Percentiles rank a stretch among this genome's conserved stretches.
Conservation (phyloP, 2,329 filamentous ascomycete species). For the Xylariaceae sp. region DNA sequence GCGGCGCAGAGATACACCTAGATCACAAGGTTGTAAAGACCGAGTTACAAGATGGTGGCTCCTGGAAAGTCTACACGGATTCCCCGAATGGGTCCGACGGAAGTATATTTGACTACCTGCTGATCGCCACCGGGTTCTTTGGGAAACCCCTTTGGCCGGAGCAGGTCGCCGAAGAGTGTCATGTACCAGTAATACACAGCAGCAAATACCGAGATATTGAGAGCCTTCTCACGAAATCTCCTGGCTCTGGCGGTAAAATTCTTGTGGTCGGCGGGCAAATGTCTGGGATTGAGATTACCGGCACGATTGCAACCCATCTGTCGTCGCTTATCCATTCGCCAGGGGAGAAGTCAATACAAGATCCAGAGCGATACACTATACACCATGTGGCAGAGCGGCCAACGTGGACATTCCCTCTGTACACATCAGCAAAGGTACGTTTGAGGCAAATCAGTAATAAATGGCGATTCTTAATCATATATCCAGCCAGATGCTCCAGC, state of each 20-base stretch:
- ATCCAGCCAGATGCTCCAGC: constrained; percentile 43
- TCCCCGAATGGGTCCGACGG: constrained; percentile 40
- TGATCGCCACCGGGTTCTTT: constrained; percentile 77
- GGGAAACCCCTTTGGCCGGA: constrained; percentile 56
- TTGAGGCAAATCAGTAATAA: not conserved
- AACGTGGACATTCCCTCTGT: constrained; percentile 67
- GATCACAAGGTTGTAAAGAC: constrained; percentile 46
- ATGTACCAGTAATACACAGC: constrained; percentile 63
- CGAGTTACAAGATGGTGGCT: constrained; percentile 32
- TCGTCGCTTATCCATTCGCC: constrained; percentile 61
- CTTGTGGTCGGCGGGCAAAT: constrained; percentile 78
- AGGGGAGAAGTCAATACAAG: constrained; percentile 36
- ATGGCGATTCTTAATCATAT: constrained; percentile 30
- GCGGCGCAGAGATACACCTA: constrained; percentile 45
- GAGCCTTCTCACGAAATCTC: constrained; percentile 41
- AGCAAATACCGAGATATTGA: constrained; percentile 60
- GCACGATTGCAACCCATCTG: constrained; percentile 67
- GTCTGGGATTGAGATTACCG: constrained; percentile 76
- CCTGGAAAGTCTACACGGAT: constrained; percentile 42
- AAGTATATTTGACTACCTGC: constrained; percentile 64
- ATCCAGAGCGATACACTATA: constrained; percentile 54
- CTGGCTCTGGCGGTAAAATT: constrained; percentile 54
- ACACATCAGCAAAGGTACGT: constrained; percentile 50
- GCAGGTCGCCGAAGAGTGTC: constrained; percentile 34
- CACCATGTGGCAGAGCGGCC: constrained; percentile 69